These are phyloP conservation scores for Melanopsichium pennsylvanicum DNA, from an alignment of 1,284 basidiomycete species.

Conservation along the genomic window DNA sequence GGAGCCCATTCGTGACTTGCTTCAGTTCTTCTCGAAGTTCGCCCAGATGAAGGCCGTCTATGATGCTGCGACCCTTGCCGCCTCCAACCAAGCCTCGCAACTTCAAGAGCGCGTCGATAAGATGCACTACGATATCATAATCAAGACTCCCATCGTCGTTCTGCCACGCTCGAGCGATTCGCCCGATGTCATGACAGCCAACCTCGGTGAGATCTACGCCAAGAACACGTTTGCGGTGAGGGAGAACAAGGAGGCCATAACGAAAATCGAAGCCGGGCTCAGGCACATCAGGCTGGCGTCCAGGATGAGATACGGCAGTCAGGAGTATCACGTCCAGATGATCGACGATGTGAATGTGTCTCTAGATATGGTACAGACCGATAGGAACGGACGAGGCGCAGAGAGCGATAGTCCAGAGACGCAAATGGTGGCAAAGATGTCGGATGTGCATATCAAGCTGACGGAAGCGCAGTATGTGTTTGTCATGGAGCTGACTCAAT, in stretches of 20 bases:
- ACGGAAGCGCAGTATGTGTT: constrained; percentile 90
- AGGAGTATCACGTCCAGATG: constrained; percentile 72
- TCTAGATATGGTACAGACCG: constrained; percentile 75
- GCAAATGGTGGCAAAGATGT: constrained; percentile 75
- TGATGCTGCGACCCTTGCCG: constrained; percentile 91
- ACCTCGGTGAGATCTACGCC: constrained; percentile 88
- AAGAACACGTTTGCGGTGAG: constrained; percentile 75
- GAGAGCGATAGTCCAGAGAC: constrained; percentile 65
- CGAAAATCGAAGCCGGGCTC: constrained; percentile 77
- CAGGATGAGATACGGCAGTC: constrained; percentile 43
- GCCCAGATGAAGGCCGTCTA: constrained; percentile 81
- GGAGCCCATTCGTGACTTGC: constrained; percentile 83
- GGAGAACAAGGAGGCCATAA: constrained; percentile 58
- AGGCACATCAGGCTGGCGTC: constrained; percentile 79
- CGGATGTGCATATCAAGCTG: constrained; percentile 86
- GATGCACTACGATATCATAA: constrained; percentile 88
- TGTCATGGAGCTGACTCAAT: constrained; percentile 76
- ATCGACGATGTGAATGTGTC: constrained; percentile 89
- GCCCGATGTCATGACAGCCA: constrained; percentile 78
- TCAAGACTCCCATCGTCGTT: constrained; percentile 92
- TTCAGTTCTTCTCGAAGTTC: constrained; percentile 84
- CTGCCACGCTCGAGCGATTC: constrained; percentile 80
- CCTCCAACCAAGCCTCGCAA: constrained; percentile 83
- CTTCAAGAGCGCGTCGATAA: constrained; percentile 71
- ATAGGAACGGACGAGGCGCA: constrained; percentile 16